Evolutionary conservation across 2,329 filamentous ascomycete genomes (phyloP), one percentile per base, ranked within the genome.

Genomic region (Colletotrichum paranaense): DNA sequence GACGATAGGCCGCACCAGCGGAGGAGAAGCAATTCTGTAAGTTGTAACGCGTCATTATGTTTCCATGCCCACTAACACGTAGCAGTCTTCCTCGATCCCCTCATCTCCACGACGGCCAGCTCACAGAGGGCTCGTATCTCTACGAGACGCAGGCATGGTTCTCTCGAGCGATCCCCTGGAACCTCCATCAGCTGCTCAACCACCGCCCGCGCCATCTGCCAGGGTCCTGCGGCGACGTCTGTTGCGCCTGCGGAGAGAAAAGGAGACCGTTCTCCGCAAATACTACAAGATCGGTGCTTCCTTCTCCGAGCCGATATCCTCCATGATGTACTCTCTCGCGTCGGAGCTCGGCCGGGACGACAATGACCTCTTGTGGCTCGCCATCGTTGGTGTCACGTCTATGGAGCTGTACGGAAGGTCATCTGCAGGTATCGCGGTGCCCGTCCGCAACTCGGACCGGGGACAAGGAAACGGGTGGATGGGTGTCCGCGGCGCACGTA

Each of bases 301-400:
- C 2, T 98, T 97, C 80, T 96, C 96, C 0, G 97, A 99, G 80
- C 97, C 97, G 1, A 94, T 98, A 68, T 97, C 95, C 0, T 97
- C 95, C 0, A 92, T 98, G 85, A 90, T 98, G 79, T 99, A 98
- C 82, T 97, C 95, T 0, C 88, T 99, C 16, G 97, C 96, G 1
- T 98, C 95, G 1, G 97, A 98, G 80, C 90, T 99, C 7, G 97
- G 97, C 75, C 93, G 95, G 66, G 97, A 98, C 86, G 96, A 98
- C 82, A 99, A 98, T 78, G 95, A 99, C 78, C 87, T 98, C 26
- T 88, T 99, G 16, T 99, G 97, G 97, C 89, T 98, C 72, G 92
- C 95, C 6, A 98, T 98, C 78, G 94, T 99, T 30, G 97, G 97
- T 6, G 94, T 98, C 46, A 95, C 94, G n/a, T 97, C 95, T 19